Base-by-base conservation (phyloP, 139 green algal genomes). In the Haematococcus sp. region DNA sequence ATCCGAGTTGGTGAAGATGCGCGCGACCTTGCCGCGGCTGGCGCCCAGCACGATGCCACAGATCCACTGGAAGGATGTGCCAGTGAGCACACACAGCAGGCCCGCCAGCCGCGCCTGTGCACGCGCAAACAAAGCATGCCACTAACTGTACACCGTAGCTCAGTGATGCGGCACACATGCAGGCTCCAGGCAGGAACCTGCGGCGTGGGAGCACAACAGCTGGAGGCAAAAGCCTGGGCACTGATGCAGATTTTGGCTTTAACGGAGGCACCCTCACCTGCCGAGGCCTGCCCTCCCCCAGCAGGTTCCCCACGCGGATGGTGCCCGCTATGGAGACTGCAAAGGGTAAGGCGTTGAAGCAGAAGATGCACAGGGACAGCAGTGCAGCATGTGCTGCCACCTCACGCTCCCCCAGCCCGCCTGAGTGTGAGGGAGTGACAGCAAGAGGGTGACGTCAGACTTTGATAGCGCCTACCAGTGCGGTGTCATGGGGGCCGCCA, bases 281-380 rank as follows among this genome's bases (percentile, higher is more conserved):
- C 2, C 49, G 46, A 9, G 63, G 46, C 25, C 51, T 68, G 17
- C 77, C 73, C 1, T 77, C 77, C 2, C 81, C 81, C 56, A 87
- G 63, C 71, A 87, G 63, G 70, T 87, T 88, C 55, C 85, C 85
- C 20, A 88, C 82, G 1, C 85, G 78, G 58, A 90, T 90, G 30
- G 82, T 88, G 49, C 75, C 69, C 0, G 79, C 85, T 0, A 76
- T 82, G 34, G 80, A 81, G 5, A 90, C 71, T 2, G 78, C 85
- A 52, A 87, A 90, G 28, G 82, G 82, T 13, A 88, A 78, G 16
- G 70, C 60, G 35, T 87, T 74, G 68, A 83, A 90, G 25, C 51
- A 74, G 66, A 87, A 81, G 27, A 71, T 74, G 33, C 73, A 83
- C 20, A 90, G 43, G 19, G 72, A 72, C 31, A 90, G 77, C 58